Percentiles rank a stretch among this genome's conserved stretches.
phyloP scores from a whole-genome alignment of 768 basidiomycete genomes.

The Tylopilus sp. region DNA sequence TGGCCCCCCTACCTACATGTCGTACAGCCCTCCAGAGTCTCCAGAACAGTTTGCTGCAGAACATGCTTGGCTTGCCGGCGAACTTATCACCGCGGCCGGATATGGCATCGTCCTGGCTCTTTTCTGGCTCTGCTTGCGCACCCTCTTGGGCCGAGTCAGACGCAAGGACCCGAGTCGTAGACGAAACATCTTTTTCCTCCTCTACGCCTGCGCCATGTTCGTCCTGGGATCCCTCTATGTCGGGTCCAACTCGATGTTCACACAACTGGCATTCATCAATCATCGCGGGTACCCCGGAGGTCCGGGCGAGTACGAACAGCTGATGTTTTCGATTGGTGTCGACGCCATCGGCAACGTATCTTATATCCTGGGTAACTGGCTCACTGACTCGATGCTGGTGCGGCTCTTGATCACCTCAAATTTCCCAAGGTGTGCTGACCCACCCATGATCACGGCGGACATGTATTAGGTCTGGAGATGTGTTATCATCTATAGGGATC shows the following conservation, averaged over 20 bases:
- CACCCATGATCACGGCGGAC: not conserved
- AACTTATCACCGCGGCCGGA: conserved; percentile 23
- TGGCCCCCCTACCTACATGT: conserved; percentile 13
- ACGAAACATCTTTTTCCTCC: conserved; percentile 22
- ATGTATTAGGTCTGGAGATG: conserved; percentile 27
- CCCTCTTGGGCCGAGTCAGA: conserved; percentile 18
- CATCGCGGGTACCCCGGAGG: conserved; percentile 27
- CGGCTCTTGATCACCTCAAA: not conserved
- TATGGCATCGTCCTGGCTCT: conserved; percentile 27
- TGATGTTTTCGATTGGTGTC: conserved; percentile 27
- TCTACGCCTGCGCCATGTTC: conserved; percentile 23
- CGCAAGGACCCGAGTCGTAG: conserved; percentile 8
- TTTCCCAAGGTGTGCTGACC: not conserved
- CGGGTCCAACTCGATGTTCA: conserved; percentile 27
- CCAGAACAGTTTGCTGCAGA: conserved; percentile 20
- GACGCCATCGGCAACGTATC: conserved; percentile 25
- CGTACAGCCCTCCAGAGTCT: conserved; percentile 16
- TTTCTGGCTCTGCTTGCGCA: conserved; percentile 20
- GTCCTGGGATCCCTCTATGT: conserved; percentile 24
- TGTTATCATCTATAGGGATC: conserved; percentile 25
- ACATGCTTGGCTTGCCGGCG: conserved; percentile 27
- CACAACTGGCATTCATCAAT: conserved; percentile 29
- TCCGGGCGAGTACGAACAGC: conserved; percentile 19
- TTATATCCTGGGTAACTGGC: conserved; percentile 29
- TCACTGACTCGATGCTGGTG: conserved; percentile 26